Percentiles rank a stretch among this genome's conserved stretches.
These are phyloP conservation scores for Carex sylvatica DNA, from an alignment of 202 grass and related monocot genomes.

Conservation along the genomic window DNA sequence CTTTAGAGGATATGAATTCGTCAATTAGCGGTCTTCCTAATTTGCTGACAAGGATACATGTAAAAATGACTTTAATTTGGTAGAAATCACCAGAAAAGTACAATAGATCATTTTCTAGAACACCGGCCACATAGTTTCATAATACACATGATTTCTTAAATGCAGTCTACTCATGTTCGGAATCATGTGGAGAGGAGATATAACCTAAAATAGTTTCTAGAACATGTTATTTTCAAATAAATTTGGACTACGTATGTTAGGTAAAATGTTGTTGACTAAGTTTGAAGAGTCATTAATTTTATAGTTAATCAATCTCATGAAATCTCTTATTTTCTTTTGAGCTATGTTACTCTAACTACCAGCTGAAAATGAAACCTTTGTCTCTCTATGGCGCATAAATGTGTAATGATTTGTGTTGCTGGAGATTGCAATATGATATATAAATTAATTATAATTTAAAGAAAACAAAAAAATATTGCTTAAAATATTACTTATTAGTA, in stretches of 20 bases:
- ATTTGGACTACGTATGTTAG: neutral
- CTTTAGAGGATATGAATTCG: too few relatives aligned
- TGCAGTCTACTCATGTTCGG: neutral
- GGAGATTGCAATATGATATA: neutral
- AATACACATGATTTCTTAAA: neutral
- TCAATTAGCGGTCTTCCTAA: too few relatives aligned
- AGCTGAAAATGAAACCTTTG: constrained; percentile 4
- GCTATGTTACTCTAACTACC: neutral
- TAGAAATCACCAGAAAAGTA: neutral
- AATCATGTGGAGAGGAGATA: neutral
- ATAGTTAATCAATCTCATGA: neutral
- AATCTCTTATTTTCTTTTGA: neutral
- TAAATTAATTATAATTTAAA: neutral
- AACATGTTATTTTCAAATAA: neutral
- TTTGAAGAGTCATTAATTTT: neutral
- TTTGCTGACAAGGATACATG: too few relatives aligned
- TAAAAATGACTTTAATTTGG: neutral
- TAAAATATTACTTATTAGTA: neutral
- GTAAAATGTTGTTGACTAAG: neutral
- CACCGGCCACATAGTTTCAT: neutral
- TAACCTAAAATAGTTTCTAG: constrained; percentile 9
- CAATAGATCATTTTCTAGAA: neutral
- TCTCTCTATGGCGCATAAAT: neutral
- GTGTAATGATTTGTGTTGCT: neutral
- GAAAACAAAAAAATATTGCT: neutral